A percentile compares a stretch with the other conserved stretches of the same genome.
phyloP scores from a whole-genome alignment of 179 eudicot species.

The Spinacia oleracea region DNA sequence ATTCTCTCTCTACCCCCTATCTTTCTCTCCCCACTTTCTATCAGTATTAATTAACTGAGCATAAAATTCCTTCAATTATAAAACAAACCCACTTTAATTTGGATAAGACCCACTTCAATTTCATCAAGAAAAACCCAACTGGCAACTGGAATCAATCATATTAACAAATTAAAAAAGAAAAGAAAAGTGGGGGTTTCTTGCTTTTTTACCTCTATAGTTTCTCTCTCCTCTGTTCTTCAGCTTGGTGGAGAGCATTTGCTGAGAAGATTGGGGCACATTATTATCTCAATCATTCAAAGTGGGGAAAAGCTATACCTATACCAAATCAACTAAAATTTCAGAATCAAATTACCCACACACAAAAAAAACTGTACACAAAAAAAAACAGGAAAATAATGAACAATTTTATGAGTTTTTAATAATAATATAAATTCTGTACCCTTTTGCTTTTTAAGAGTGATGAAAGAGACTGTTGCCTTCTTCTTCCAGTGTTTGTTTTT shows the following conservation, averaged over 20 bases:
- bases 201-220: constrained; percentile 7
- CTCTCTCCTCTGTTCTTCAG: constrained; percentile 22
- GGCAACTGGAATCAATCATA: constrained; percentile 75
- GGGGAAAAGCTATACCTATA: constrained; percentile 20
- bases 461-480: constrained; percentile 24
- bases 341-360: constrained; percentile 23
- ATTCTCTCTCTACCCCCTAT: constrained; percentile 12
- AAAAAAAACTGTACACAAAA: constrained; percentile 2
- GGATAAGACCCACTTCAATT: constrained; percentile 51
- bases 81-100: constrained; percentile 26
- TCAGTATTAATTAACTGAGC: constrained; percentile 11
- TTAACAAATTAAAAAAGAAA: constrained; percentile 22
- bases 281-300: constrained; percentile 56
- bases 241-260: constrained; percentile 34
- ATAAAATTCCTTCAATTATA: constrained; percentile 6
- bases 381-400: neutral
- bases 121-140: constrained; percentile 37
- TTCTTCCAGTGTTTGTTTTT: constrained; percentile 23
- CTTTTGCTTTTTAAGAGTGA: constrained; percentile 11
- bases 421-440: neutral
- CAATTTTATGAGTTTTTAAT: neutral
- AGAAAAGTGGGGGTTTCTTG: neutral
- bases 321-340: constrained; percentile 23
- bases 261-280: constrained; percentile 46
- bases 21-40: constrained; percentile 26